These are phyloP conservation scores for Musa acuminata DNA, from an alignment of 176 grass and related monocot genomes.

Conservation along the genomic window DNA sequence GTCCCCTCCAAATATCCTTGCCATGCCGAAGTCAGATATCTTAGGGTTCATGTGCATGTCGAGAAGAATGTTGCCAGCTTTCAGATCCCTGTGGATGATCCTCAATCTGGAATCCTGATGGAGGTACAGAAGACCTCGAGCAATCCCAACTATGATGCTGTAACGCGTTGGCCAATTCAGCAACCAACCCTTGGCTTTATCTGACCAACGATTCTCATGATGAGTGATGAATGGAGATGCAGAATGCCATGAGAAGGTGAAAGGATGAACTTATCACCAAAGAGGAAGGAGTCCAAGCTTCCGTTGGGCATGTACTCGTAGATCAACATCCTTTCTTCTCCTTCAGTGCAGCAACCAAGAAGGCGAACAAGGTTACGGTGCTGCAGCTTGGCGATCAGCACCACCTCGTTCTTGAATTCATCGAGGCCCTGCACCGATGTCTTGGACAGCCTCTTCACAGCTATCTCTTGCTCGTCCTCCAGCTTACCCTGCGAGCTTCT, in stretches of 20 bases:
- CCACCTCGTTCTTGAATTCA: constrained; percentile 18
- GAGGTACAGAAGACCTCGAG: too few species aligned
- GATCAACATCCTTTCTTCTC: too few species aligned
- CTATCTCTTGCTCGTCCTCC: constrained; percentile 13
- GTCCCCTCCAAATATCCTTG: too few species aligned
- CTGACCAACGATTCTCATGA: constrained; percentile 1
- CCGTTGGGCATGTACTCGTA: too few species aligned
- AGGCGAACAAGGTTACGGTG: too few species aligned
- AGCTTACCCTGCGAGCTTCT: neutral
- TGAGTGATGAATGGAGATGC: neutral
- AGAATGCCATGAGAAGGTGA: neutral
- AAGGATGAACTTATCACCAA: neutral
- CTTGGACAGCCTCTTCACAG: constrained; percentile 23
- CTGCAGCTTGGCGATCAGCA: too few species aligned
- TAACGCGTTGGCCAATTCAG: constrained; percentile 59
- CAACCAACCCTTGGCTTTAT: constrained; percentile 32
- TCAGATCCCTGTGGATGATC: too few species aligned
- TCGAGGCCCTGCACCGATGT: constrained; percentile 13
- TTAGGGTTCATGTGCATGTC: constrained; percentile 11
- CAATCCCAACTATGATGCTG: constrained; percentile 36
- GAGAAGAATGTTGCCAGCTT: too few species aligned
- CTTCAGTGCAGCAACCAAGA: too few species aligned
- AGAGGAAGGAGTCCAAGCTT: constrained; percentile 5
- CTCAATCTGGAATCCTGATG: too few species aligned
- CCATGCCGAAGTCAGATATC: constrained; percentile 5